A percentile compares a stretch with the other conserved stretches of the same genome.
These are phyloP conservation scores for Globisporangium iwayamae DNA, from an alignment of 352 stramenopile species.

Conservation along the genomic window DNA sequence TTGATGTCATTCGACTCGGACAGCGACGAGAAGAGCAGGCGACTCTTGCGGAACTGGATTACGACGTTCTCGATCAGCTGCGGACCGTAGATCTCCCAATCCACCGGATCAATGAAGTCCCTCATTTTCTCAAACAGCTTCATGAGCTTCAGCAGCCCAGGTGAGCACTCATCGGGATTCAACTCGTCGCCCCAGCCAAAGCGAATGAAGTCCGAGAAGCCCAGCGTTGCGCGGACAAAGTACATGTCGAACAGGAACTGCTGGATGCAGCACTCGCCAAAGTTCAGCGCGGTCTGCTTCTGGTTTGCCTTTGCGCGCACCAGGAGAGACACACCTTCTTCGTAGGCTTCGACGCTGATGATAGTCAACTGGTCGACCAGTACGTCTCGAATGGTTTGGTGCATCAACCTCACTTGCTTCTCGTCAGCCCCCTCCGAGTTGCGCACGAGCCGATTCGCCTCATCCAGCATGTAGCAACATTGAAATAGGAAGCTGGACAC, in stretches of 20 bases:
- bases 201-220: conserved; percentile 83
- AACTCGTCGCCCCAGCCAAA: conserved; percentile 87
- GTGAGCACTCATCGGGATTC: conserved; percentile 47
- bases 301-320: conserved; percentile 45
- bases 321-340: conserved; percentile 57
- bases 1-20: conserved; percentile 81
- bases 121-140: conserved; percentile 73
- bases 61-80: conserved; percentile 86
- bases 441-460: conserved; percentile 66
- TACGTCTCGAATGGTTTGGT: conserved; percentile 59
- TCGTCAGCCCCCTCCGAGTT: conserved; percentile 32
- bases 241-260: conserved; percentile 90
- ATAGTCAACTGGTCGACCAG: conserved; percentile 78
- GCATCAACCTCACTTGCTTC: conserved; percentile 58
- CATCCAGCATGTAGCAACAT: conserved; percentile 80
- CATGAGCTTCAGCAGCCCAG: conserved; percentile 51
- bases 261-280: conserved; percentile 80
- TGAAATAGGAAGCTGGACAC: conserved; percentile 85
- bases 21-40: conserved; percentile 81
- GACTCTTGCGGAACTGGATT: conserved; percentile 81
- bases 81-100: conserved; percentile 87
- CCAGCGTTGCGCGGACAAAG: conserved; percentile 80
- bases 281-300: conserved; percentile 59
- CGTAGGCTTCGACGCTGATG: conserved; percentile 67
- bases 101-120: conserved; percentile 82